Evolutionary conservation across 805 yeast genomes (phyloP), one percentile per base, ranked within the genome.

Genomic region (Candida alai): DNA sequence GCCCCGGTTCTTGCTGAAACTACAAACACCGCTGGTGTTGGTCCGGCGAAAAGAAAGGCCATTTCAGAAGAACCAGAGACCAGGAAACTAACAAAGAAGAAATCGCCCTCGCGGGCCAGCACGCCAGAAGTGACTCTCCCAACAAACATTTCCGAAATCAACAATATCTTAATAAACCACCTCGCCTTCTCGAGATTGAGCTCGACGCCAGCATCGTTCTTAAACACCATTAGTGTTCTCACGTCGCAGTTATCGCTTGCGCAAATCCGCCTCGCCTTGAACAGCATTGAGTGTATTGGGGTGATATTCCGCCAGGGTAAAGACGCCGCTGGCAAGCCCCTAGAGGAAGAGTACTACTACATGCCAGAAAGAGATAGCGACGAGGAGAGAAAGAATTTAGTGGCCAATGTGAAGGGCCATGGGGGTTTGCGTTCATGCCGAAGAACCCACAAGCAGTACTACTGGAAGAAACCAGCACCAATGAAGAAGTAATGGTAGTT

Each of bases 301-400:
- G 82, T 84, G 8, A 89, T 93, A 40, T 75, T 78, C 50, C 81
- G 97, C 57, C 70, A 74, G 39, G 97, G 97, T 31, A 89, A 88
- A 56, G 98, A 93, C 59, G 97, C 97, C 3, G 94, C 96, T 2
- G 98, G 97, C 8, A 87, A 88, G 56, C 85, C 84, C 3, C 68
- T 93, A 42, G 97, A 90, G 45, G 95, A 87, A 55, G 97, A 93
- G 55, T 93, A 86, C 53, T 93, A 88, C 58, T 93, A 93, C 53
- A 78, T 80, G 37, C 79, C 88, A 3, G 97, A 88, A 45, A 73
- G 78, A 29, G 98, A 93, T 58, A 54, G 60, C 23, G 95, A 90
- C 51, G 49, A 53, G 18, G 78, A 78, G 30, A 78, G 98, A 53
- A 78, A 76, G 25, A 58, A 59, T 30, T 61, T 88, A 43, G 95